phyloP scores from a whole-genome alignment of 1,284 basidiomycete species.

The Pseudozyma sp. region DNA sequence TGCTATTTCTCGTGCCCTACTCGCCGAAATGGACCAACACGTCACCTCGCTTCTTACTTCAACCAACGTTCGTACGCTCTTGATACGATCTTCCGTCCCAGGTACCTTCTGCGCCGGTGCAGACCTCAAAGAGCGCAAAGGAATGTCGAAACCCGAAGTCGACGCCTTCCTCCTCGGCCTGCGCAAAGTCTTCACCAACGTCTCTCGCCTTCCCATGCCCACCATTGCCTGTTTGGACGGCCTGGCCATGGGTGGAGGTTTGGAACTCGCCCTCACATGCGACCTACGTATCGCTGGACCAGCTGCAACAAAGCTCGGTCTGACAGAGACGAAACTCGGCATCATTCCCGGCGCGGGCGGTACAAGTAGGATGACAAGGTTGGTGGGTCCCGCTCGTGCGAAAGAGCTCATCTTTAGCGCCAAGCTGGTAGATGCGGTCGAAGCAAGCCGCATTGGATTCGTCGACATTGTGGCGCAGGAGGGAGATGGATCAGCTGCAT shows the following conservation, averaged over 20 bases:
- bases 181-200: slow-evolving; percentile 77
- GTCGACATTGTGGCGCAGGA: slow-evolving; percentile 80
- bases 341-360: slow-evolving; percentile 82
- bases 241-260: slow-evolving; percentile 88
- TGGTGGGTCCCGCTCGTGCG: slow-evolving; percentile 83
- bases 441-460: slow-evolving; percentile 82
- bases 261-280: slow-evolving; percentile 86
- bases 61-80: slow-evolving; percentile 37
- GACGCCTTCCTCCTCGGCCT: slow-evolving; percentile 82
- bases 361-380: slow-evolving; percentile 84
- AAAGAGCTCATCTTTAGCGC: slow-evolving; percentile 90
- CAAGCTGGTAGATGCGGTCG: slow-evolving; percentile 75
- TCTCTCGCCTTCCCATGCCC: slow-evolving; percentile 85
- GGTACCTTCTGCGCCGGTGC: slow-evolving; percentile 81
- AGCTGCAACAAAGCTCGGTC: slow-evolving; percentile 80
- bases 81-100: slow-evolving; percentile 46
- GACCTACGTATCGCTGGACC: slow-evolving; percentile 83
- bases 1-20: slow-evolving; percentile 82
- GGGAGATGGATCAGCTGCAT: slow-evolving; percentile 19
- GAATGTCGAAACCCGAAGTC: slow-evolving; percentile 76
- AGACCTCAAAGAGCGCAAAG: slow-evolving; percentile 84
- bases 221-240: slow-evolving; percentile 94
- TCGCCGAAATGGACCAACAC: slow-evolving; percentile 78
- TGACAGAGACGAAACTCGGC: slow-evolving; percentile 85
- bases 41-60: slow-evolving; percentile 71